These are phyloP conservation scores for Leptomonas seymouri DNA, from an alignment of 208 protist species.

Conservation along the genomic window DNA sequence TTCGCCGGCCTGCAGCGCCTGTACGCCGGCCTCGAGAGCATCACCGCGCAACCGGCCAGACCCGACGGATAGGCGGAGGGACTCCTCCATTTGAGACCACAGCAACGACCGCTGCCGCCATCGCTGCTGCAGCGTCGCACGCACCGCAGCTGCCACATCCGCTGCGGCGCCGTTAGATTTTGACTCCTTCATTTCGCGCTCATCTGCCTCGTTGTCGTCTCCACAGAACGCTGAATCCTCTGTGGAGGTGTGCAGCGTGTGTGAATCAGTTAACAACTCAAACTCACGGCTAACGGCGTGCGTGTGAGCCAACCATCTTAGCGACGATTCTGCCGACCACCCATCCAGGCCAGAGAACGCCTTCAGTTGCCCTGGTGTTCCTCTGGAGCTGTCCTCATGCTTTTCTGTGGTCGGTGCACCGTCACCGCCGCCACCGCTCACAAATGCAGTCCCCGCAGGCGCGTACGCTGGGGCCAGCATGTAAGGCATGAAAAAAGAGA, in stretches of 20 bases:
- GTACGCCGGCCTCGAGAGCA: conserved; percentile 44
- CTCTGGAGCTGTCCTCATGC: neutral
- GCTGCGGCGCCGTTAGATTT: neutral
- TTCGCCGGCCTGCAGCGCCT: conserved; percentile 35
- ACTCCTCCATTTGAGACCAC: conserved; percentile 42
- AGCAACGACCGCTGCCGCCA: conserved; percentile 28
- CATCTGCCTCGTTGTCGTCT: neutral
- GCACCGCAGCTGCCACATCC: conserved; percentile 12
- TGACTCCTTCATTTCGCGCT: neutral
- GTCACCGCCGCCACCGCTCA: neutral
- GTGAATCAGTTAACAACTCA: neutral
- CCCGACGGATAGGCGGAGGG: conserved; percentile 37
- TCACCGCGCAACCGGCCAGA: conserved; percentile 50
- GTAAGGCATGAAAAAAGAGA: conserved; percentile 11
- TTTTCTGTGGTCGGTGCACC: neutral
- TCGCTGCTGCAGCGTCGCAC: conserved; percentile 16
- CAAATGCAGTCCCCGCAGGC: neutral
- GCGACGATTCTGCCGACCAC: conserved; percentile 22
- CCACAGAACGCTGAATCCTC: neutral
- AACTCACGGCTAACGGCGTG: conserved; percentile 31
- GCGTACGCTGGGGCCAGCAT: neutral
- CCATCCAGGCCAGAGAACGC: conserved; percentile 10
- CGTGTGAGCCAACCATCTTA: conserved; percentile 26
- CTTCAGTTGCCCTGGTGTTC: neutral
- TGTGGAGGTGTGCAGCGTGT: neutral